Conservation (phyloP, 768 basidiomycete species). For the Lentinula lateritia region DNA sequence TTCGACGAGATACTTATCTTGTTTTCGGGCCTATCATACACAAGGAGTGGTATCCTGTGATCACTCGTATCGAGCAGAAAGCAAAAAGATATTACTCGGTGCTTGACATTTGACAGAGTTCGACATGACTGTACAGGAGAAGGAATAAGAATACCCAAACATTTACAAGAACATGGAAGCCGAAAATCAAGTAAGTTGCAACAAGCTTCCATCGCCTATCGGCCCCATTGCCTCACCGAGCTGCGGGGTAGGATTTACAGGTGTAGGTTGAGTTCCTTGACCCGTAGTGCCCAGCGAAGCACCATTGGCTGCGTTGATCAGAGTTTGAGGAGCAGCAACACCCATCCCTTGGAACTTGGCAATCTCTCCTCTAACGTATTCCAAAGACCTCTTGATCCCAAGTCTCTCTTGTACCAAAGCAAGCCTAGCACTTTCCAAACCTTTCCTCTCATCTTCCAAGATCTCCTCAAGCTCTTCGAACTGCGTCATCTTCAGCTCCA, state of each 20-base stretch:
- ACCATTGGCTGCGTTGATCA: slow-evolving; percentile 6
- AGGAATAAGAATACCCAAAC: neutral
- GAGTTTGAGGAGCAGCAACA: neutral
- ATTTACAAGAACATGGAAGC: neutral
- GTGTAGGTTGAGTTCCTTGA: slow-evolving; percentile 36
- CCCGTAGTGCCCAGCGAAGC: slow-evolving; percentile 31
- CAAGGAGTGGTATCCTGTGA: neutral
- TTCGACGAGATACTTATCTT: too few relatives aligned
- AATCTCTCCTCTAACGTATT: slow-evolving; percentile 60
- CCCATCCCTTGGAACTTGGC: slow-evolving; percentile 34
- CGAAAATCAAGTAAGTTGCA: slow-evolving; percentile 22
- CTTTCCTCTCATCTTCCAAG: slow-evolving; percentile 84
- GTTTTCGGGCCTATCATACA: too few relatives aligned
- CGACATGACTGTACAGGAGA: neutral
- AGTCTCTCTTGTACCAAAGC: slow-evolving; percentile 76
- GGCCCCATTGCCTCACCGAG: slow-evolving; percentile 40
- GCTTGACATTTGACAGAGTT: too few relatives aligned
- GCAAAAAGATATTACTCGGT: neutral
- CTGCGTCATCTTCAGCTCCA: slow-evolving; percentile 91
- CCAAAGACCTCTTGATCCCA: slow-evolving; percentile 65
- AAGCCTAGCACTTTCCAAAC: slow-evolving; percentile 78
- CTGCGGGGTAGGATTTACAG: slow-evolving; percentile 29
- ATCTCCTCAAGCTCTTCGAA: slow-evolving; percentile 93
- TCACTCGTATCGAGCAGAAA: neutral
- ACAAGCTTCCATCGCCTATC: slow-evolving; percentile 32